Conservation (phyloP, 192 early-diverging fungal species). For the Allomyces macrogynus region DNA sequence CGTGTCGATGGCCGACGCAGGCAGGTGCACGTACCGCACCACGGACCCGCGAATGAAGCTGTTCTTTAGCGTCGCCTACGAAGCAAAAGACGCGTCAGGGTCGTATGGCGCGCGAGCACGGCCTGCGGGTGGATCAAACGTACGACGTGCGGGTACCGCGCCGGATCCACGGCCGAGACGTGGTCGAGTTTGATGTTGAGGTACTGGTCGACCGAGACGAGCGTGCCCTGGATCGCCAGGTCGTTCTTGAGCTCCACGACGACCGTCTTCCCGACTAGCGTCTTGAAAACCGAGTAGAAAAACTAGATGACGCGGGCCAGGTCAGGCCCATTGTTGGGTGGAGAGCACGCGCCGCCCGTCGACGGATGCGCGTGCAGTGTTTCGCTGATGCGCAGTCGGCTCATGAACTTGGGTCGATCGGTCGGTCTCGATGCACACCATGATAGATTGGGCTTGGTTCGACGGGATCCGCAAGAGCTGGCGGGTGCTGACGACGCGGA, state of each 20-base stretch:
- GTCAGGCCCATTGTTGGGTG: too few species aligned
- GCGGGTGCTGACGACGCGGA: too few species aligned
- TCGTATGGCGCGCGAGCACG: neutral
- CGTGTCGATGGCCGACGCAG: conserved; percentile 72
- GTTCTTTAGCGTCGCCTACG: conserved; percentile 83
- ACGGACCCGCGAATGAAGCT: conserved; percentile 99
- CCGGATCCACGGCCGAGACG: conserved; percentile 62
- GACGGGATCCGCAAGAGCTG: too few species aligned
- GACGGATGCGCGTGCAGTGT: too few species aligned
- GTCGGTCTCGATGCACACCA: too few species aligned
- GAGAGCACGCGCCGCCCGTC: too few species aligned
- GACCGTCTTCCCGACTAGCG: conserved; percentile 80
- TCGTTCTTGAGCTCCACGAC: conserved; percentile 99
- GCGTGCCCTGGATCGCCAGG: conserved; percentile 68
- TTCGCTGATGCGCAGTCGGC: too few species aligned
- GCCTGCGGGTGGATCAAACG: neutral
- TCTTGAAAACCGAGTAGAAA: conserved; percentile 99
- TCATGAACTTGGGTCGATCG: too few species aligned
- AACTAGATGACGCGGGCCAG: conserved; percentile 27
- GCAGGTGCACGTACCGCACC: conserved; percentile 86
- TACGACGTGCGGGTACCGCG: conserved; percentile 93
- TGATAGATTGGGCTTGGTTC: too few species aligned
- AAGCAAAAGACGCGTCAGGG: neutral
- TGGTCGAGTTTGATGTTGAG: conserved; percentile 97
- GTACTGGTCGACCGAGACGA: conserved; percentile 98